These are phyloP conservation scores for Sugiyamaella qingdaonensis DNA, from an alignment of 805 yeast species.

Conservation along the genomic window DNA sequence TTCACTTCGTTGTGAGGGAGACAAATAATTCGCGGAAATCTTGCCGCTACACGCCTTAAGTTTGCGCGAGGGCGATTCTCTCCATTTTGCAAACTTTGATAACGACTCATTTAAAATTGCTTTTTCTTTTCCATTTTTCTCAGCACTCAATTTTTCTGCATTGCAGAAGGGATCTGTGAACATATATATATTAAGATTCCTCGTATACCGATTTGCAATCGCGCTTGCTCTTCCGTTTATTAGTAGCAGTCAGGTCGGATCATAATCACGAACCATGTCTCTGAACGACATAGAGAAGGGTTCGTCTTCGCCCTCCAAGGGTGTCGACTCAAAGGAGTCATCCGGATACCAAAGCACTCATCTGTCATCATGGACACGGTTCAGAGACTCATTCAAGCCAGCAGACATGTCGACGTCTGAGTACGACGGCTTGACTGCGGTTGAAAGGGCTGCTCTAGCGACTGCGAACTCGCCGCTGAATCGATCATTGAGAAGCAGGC, in stretches of 20 bases:
- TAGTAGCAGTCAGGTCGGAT: not conserved
- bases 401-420: conserved; percentile 40
- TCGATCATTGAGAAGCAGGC: conserved; percentile 48
- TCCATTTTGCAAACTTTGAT: not conserved
- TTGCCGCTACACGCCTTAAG: too few species aligned
- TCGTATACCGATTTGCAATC: too few species aligned
- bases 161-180: too few species aligned
- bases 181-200: too few species aligned
- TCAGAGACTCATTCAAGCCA: conserved; percentile 41
- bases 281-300: not conserved
- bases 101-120: not conserved
- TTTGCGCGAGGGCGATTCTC: too few species aligned
- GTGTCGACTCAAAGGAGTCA: not conserved
- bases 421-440: conserved; percentile 35
- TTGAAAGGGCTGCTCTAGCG: conserved; percentile 41
- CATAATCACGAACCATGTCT: not conserved
- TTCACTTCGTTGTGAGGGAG: too few species aligned
- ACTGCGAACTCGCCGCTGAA: conserved; percentile 46
- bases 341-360: not conserved
- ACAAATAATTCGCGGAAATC: too few species aligned
- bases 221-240: too few species aligned
- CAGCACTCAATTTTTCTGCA: too few species aligned
- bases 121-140: not conserved
- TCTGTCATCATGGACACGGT: conserved; percentile 25
- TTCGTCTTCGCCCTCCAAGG: not conserved